Conservation (phyloP, 495 filamentous ascomycete genomes). For the Penicillium mononematosum region DNA sequence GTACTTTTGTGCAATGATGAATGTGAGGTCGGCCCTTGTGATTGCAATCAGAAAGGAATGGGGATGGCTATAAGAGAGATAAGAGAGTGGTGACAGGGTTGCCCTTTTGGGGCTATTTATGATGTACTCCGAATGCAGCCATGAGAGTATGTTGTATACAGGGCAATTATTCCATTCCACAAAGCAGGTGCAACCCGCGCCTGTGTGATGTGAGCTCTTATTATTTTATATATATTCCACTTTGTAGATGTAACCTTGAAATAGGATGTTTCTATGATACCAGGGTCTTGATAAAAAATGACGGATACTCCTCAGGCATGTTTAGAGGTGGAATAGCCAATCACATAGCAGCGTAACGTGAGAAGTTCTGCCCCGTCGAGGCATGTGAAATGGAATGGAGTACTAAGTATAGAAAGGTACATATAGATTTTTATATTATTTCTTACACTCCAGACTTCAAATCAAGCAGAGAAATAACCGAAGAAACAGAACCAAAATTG, state of each 20-base stretch:
- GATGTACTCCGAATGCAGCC: background rate
- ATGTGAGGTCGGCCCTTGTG: background rate
- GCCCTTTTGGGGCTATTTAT: background rate
- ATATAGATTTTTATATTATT: background rate
- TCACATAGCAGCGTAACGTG: background rate
- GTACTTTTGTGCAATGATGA: background rate
- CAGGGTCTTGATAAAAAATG: background rate
- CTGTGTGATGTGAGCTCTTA: background rate
- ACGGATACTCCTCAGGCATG: background rate
- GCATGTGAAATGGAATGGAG: conserved; percentile 3
- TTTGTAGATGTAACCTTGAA: conserved; percentile 2
- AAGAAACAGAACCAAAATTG: background rate
- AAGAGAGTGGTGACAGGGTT: background rate
- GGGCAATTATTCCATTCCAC: conserved; percentile 5
- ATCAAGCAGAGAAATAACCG: background rate
- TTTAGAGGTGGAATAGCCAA: background rate
- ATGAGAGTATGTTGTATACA: conserved; percentile 1
- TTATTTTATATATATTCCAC: background rate
- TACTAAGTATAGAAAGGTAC: background rate
- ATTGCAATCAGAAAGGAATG: background rate
- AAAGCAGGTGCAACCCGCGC: conserved; percentile 9
- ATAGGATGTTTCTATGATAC: background rate
- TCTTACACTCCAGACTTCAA: background rate
- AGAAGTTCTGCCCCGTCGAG: background rate
- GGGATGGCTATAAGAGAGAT: background rate